Conservation (phyloP, 2,329 filamentous ascomycete species). For the Apiospora kogelbergensis region DNA sequence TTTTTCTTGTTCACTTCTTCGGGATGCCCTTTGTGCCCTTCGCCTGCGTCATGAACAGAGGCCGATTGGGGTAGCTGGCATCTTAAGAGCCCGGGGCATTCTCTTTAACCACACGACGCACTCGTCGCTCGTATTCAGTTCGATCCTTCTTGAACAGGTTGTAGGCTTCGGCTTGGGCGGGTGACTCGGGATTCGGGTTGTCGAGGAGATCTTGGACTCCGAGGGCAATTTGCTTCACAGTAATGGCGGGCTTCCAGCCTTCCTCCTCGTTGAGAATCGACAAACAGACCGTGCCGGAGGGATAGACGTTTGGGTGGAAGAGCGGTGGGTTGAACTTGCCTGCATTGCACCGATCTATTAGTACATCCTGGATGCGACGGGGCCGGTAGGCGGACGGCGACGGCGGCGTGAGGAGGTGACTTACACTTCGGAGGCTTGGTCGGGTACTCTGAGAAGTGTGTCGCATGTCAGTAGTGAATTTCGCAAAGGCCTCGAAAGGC, state of each 20-base stretch:
- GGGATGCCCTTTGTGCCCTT: too few relatives aligned
- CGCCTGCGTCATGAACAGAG: background rate
- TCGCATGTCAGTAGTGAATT: conserved; percentile 10
- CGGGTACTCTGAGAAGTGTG: conserved; percentile 76
- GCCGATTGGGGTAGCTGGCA: too few relatives aligned
- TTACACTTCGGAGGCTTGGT: conserved; percentile 98
- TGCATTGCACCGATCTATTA: conserved; percentile 37
- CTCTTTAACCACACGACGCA: conserved; percentile 83
- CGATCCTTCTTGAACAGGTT: conserved; percentile 93
- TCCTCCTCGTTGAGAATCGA: conserved; percentile 98
- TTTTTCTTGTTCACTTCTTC: background rate
- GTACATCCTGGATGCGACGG: background rate
- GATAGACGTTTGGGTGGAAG: conserved; percentile 98
- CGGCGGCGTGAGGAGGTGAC: conserved; percentile 32
- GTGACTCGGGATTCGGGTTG: conserved; percentile 95
- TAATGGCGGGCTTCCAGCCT: conserved; percentile 97
- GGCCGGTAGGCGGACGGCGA: background rate
- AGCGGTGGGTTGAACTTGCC: conserved; percentile 96
- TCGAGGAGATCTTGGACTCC: conserved; percentile 95
- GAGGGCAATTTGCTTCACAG: conserved; percentile 94
- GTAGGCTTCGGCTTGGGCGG: conserved; percentile 95
- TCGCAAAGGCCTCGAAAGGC: background rate
- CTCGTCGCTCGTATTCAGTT: conserved; percentile 82
- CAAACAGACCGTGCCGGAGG: conserved; percentile 94
- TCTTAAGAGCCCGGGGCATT: conserved; percentile 62